Base-by-base conservation (phyloP, 1,284 basidiomycete species). In the Wolfiporia cocos region DNA sequence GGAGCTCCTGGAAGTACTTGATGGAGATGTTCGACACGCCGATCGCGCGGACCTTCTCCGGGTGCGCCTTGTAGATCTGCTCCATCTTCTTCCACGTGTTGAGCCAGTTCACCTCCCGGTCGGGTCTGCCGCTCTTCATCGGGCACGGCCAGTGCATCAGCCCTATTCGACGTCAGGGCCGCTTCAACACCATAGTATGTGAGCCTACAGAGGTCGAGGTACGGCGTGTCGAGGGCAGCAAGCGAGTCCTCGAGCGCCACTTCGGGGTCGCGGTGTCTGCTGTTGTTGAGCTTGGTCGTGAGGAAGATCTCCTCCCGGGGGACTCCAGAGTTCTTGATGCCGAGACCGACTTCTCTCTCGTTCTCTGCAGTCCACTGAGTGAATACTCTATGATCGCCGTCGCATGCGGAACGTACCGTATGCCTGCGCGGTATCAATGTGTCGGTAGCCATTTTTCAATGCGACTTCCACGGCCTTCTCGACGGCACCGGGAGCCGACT, bases 71-170 rank as follows among this genome's bases (percentile, higher is more conserved):
- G 66, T 78, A 73, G 29, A 88, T 56, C 51, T 73, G 74, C 62
- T 87, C 84, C 78, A 90, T 86, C 46, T 72, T 66, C 48, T 74
- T 78, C 91, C 91, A 94, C 6, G 88, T 86, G 52, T 90, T 71
- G 38, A 80, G 64, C 80, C 80, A 84, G 59, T 80, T 73, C 46
- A 70, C 53, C 54, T 67, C 61, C 59, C 68, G 76, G 53, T 76
- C 74, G 19, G 78, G 64, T 47, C 69, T 68, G 33, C 66, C 61
- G 43, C 68, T 71, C 46, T 56, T 71, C 78, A 82, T 76, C 37
- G 78, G 76, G 26, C 77, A 77, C 31, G 76, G 78, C 82, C 80
- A 90, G 68, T 92, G 87, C 79, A 92, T 81, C 44, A 93, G 71
- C 78, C 76, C 78, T 78, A 42, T 38, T 17, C 44, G 34, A 41